Conservation (phyloP, 129 eudicot genomes). For the Centrapalus pauciflorus region DNA sequence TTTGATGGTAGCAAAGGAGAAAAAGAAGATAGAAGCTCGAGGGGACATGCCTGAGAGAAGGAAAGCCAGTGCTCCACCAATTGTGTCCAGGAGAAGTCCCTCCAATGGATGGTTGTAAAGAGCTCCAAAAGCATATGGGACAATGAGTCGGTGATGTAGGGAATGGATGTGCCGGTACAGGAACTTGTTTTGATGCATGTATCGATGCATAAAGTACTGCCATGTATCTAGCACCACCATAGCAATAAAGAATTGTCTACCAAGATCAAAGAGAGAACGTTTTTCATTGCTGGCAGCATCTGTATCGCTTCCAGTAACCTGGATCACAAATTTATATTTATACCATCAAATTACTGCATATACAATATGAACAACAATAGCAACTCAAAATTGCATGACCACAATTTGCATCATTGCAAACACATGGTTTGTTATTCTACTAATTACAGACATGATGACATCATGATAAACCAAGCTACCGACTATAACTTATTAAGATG, state of each 20-base stretch:
- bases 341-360: neutral
- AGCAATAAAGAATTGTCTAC: conserved; percentile 54
- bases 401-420: neutral
- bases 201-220: conserved; percentile 86
- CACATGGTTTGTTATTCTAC: neutral
- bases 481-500: neutral
- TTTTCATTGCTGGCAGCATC: conserved; percentile 24
- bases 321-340: conserved; percentile 6
- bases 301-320: conserved; percentile 58
- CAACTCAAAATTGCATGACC: neutral
- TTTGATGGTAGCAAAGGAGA: conserved; percentile 88
- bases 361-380: neutral
- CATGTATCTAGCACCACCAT: conserved; percentile 79
- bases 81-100: conserved; percentile 78
- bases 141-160: conserved; percentile 77
- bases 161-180: conserved; percentile 77
- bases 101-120: conserved; percentile 87
- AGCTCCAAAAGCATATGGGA: conserved; percentile 93
- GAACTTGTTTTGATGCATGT: conserved; percentile 92
- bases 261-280: conserved; percentile 44
- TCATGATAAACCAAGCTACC: neutral
- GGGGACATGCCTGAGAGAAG: conserved; percentile 93
- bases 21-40: conserved; percentile 84
- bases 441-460: neutral
- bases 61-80: conserved; percentile 87